phyloP scores from a whole-genome alignment of 1,284 basidiomycete genomes.

The Malassezia dermatis region DNA sequence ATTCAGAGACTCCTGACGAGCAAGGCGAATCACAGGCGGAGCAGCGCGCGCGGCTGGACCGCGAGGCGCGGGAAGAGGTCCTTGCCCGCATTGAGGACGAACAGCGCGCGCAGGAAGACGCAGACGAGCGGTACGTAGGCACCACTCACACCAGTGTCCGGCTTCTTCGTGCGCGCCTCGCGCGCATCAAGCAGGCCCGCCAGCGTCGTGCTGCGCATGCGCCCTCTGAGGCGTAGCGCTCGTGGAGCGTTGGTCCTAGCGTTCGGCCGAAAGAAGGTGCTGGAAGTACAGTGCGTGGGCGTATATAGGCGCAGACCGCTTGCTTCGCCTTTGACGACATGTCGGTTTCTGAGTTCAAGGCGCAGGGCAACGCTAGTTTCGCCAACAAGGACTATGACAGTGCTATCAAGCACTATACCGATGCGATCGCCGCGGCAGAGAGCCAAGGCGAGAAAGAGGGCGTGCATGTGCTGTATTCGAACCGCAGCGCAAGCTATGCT shows the following conservation, averaged over 20 bases:
- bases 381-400: conserved; percentile 40
- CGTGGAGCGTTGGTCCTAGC: conserved; percentile 1
- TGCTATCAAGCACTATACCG: conserved; percentile 40
- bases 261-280: conserved; percentile 20
- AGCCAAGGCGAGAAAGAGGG: conserved; percentile 35
- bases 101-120: conserved; percentile 33
- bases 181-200: conserved; percentile 8
- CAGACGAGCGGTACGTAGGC: conserved; percentile 27
- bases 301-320: background rate
- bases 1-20: background rate
- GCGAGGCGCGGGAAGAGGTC: conserved; percentile 32
- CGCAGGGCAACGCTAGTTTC: conserved; percentile 46
- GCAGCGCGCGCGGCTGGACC: conserved; percentile 19
- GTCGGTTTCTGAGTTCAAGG: conserved; percentile 45
- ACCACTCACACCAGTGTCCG: conserved; percentile 1
- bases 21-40: conserved; percentile 7
- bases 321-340: conserved; percentile 15
- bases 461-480: conserved; percentile 78
- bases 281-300: conserved; percentile 5
- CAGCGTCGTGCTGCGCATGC: background rate
- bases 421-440: conserved; percentile 37
- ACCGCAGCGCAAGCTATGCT: conserved; percentile 77
- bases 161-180: conserved; percentile 5
- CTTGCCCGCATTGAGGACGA: conserved; percentile 31
- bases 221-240: background rate